phyloP scores from a whole-genome alignment of 352 stramenopile species.

The Phytopythium montanum region DNA sequence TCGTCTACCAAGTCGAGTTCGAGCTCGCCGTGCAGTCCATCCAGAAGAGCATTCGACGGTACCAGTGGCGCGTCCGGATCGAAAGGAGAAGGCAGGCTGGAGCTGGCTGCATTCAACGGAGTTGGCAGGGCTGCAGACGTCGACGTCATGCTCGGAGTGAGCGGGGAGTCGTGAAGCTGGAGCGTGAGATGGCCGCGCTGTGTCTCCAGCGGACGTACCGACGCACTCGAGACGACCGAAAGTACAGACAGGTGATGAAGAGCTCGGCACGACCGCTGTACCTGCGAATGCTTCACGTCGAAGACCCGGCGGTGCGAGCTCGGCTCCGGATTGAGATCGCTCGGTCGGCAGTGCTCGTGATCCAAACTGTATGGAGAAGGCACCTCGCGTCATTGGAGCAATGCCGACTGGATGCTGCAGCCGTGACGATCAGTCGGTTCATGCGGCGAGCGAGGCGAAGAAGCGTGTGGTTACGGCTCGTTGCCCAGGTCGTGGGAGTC shows the following conservation, averaged over 20 bases:
- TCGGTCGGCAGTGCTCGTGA: slow-evolving; percentile 35
- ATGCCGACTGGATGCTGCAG: slow-evolving; percentile 5
- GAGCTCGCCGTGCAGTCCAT: slow-evolving; percentile 34
- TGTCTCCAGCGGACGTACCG: slow-evolving; percentile 48
- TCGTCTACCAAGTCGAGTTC: slow-evolving; percentile 52
- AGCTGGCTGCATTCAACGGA: slow-evolving; percentile 32
- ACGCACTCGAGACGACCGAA: slow-evolving; percentile 21
- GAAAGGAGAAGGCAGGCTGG: slow-evolving; percentile 18
- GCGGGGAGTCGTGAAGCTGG: slow-evolving; percentile 23
- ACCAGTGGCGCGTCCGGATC: slow-evolving; percentile 36
- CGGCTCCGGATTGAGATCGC: slow-evolving; percentile 32
- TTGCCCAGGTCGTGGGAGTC: not conserved
- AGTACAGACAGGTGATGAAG: slow-evolving; percentile 23
- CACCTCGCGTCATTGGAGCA: slow-evolving; percentile 16
- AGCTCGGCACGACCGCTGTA: slow-evolving; percentile 46
- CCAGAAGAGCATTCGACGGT: slow-evolving; percentile 36
- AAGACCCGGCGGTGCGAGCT: slow-evolving; percentile 24
- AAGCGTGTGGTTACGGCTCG: slow-evolving; percentile 2
- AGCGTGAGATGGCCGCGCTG: slow-evolving; percentile 31
- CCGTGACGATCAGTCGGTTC: not conserved
- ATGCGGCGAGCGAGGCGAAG: not conserved
- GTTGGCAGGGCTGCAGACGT: slow-evolving; percentile 20
- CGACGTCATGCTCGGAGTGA: slow-evolving; percentile 15
- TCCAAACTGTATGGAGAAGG: slow-evolving; percentile 50
- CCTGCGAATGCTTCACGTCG: slow-evolving; percentile 22